These are phyloP conservation scores for Cladobotryum mycophilum DNA, from an alignment of 2,329 filamentous ascomycete species.

Conservation along the genomic window DNA sequence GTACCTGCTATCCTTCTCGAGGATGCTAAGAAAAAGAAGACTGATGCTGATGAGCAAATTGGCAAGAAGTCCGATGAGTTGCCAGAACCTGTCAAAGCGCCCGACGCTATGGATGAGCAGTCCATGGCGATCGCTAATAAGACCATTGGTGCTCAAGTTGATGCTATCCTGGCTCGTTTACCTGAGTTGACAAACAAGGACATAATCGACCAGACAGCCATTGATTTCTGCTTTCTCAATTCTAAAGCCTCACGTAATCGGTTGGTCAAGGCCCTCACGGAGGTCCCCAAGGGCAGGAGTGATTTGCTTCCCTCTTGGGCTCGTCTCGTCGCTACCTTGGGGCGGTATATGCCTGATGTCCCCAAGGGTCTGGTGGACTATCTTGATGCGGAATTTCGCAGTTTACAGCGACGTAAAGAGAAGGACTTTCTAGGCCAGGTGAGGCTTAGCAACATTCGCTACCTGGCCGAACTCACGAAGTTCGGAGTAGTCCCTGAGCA, in stretches of 20 bases:
- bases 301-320: constrained; percentile 88
- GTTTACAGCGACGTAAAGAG: constrained; percentile 90
- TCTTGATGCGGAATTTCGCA: constrained; percentile 93
- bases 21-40: constrained; percentile 79
- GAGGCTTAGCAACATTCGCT: constrained; percentile 90
- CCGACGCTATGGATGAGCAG: constrained; percentile 64
- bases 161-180: constrained; percentile 79
- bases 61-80: constrained; percentile 67
- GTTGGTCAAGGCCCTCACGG: constrained; percentile 84
- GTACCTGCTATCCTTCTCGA: constrained; percentile 91
- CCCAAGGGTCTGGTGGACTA: constrained; percentile 86
- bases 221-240: constrained; percentile 97
- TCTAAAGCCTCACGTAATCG: constrained; percentile 96
- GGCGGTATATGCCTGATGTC: constrained; percentile 91
- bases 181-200: constrained; percentile 91
- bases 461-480: constrained; percentile 93
- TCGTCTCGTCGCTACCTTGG: constrained; percentile 86
- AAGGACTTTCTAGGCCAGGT: constrained; percentile 97
- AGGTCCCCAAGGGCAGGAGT: constrained; percentile 88
- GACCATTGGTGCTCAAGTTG: constrained; percentile 93
- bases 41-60: constrained; percentile 71
- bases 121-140: constrained; percentile 97
- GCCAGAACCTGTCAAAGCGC: constrained; percentile 43
- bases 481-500: constrained; percentile 98
- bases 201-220: constrained; percentile 80